Evolutionary conservation across 495 filamentous ascomycete species (phyloP).

Genomic region (Penicillium chermesinum): DNA sequence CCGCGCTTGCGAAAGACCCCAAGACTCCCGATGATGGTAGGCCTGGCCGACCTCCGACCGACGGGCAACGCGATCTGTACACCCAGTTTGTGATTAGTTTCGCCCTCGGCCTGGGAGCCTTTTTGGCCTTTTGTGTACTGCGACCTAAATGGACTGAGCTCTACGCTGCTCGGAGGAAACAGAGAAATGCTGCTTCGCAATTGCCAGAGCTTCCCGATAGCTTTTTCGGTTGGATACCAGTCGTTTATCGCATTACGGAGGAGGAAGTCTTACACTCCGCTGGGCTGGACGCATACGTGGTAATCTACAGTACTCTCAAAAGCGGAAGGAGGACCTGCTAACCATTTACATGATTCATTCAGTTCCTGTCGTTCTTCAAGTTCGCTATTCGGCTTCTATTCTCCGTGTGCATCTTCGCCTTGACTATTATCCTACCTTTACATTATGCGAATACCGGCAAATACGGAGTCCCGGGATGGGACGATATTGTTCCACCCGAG

Average conservation of each 20-base stretch:
- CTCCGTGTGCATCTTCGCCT: conserved; percentile 72
- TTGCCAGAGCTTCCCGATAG: conserved; percentile 80
- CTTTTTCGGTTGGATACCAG: conserved; percentile 91
- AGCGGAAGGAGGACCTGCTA: not conserved
- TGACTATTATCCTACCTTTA: conserved; percentile 76
- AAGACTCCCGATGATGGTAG: not conserved
- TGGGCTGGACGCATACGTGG: conserved; percentile 91
- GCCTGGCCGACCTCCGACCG: conserved; percentile 27
- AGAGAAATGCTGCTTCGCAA: conserved; percentile 58
- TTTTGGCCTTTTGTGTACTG: conserved; percentile 65
- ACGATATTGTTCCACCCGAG: conserved; percentile 14
- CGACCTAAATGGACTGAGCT: conserved; percentile 89
- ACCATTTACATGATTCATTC: not conserved
- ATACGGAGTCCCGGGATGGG: conserved; percentile 38
- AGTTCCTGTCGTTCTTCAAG: conserved; percentile 93
- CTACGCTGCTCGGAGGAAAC: conserved; percentile 82
- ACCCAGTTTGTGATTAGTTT: conserved; percentile 58
- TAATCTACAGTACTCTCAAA: conserved; percentile 44
- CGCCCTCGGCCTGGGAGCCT: conserved; percentile 52
- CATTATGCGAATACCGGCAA: conserved; percentile 64
- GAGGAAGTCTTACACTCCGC: conserved; percentile 85
- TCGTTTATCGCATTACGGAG: conserved; percentile 82
- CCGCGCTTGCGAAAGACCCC: conserved; percentile 13
- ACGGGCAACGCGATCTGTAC: conserved; percentile 46
- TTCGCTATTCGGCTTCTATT: conserved; percentile 82